Evolutionary conservation across 2,329 filamentous ascomycete species (phyloP).

Genomic region (Microascus cirrosus): DNA sequence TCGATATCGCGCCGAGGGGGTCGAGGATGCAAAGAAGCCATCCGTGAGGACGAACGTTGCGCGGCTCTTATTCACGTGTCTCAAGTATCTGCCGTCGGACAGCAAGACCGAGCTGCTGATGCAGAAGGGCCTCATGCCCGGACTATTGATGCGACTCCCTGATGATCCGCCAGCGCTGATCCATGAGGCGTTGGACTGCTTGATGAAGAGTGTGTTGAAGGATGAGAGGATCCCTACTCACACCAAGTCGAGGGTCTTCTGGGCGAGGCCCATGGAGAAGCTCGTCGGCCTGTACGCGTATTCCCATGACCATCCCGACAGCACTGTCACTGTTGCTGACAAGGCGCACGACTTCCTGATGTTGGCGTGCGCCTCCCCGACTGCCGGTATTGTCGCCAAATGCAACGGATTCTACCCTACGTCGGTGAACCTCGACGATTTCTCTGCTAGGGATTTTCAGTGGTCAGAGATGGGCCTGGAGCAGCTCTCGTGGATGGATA

Average conservation of each 20-base stretch:
- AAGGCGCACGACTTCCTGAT: slow-evolving; percentile 66
- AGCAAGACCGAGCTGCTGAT: slow-evolving; percentile 72
- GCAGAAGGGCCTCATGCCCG: slow-evolving; percentile 71
- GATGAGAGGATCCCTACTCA: slow-evolving; percentile 64
- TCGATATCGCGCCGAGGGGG: slow-evolving; percentile 41
- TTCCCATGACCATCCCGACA: slow-evolving; percentile 34
- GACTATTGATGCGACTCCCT: slow-evolving; percentile 67
- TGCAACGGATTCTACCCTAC: slow-evolving; percentile 80
- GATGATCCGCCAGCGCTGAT: slow-evolving; percentile 69
- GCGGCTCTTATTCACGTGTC: slow-evolving; percentile 65
- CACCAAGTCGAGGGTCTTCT: slow-evolving; percentile 66
- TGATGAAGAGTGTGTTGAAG: slow-evolving; percentile 61
- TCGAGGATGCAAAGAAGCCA: slow-evolving; percentile 57
- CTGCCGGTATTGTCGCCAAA: slow-evolving; percentile 63
- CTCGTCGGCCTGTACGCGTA: slow-evolving; percentile 63
- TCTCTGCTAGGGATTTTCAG: slow-evolving; percentile 14
- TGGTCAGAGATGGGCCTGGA: slow-evolving; percentile 50
- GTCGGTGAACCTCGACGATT: slow-evolving; percentile 42
- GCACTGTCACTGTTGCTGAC: slow-evolving; percentile 44
- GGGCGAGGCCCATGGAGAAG: slow-evolving; percentile 59
- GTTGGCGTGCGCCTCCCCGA: slow-evolving; percentile 61
- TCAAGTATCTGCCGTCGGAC: slow-evolving; percentile 67
- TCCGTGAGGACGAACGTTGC: slow-evolving; percentile 77
- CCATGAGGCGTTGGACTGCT: slow-evolving; percentile 58
- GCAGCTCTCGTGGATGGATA: slow-evolving; percentile 58